These are phyloP conservation scores for Dillenia suffruticosa DNA, from an alignment of 164 flowering plant species.

Conservation along the genomic window DNA sequence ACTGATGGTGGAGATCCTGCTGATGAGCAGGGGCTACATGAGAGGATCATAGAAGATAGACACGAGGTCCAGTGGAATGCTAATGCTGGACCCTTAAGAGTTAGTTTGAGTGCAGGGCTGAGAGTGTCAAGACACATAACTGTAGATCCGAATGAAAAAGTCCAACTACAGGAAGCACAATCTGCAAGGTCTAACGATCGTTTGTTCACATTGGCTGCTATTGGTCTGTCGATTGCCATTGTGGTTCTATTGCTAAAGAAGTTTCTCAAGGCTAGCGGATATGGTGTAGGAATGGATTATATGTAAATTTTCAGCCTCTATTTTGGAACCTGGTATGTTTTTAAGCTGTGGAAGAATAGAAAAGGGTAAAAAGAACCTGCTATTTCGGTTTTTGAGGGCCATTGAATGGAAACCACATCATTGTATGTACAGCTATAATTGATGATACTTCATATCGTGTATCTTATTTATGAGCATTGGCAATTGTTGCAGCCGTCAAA, in stretches of 20 bases:
- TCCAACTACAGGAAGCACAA: slow-evolving; percentile 19
- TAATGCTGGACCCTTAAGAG: slow-evolving; percentile 31
- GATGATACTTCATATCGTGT: no score
- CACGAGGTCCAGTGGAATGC: slow-evolving; percentile 41
- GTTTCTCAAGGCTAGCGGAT: slow-evolving; percentile 66
- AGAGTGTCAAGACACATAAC: slow-evolving; percentile 25
- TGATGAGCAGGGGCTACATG: slow-evolving; percentile 21
- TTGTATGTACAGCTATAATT: no score
- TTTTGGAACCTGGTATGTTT: not conserved
- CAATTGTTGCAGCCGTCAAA: no score
- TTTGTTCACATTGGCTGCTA: slow-evolving; percentile 82
- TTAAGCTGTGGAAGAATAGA: no score
- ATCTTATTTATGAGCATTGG: no score
- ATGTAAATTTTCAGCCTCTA: slow-evolving; percentile 24
- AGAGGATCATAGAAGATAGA: slow-evolving; percentile 38
- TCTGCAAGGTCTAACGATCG: slow-evolving; percentile 65
- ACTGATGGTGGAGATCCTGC: slow-evolving; percentile 21
- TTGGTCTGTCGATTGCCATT: slow-evolving; percentile 81
- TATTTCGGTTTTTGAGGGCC: no score
- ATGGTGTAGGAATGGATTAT: slow-evolving; percentile 48
- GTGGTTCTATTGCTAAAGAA: slow-evolving; percentile 71
- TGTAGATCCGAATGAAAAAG: slow-evolving; percentile 27
- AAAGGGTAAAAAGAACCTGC: no score
- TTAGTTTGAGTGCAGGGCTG: slow-evolving; percentile 27
- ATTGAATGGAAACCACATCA: no score